Evolutionary conservation across 805 yeast genomes (phyloP).

Genomic region (Sugiyamaella floridensis): DNA sequence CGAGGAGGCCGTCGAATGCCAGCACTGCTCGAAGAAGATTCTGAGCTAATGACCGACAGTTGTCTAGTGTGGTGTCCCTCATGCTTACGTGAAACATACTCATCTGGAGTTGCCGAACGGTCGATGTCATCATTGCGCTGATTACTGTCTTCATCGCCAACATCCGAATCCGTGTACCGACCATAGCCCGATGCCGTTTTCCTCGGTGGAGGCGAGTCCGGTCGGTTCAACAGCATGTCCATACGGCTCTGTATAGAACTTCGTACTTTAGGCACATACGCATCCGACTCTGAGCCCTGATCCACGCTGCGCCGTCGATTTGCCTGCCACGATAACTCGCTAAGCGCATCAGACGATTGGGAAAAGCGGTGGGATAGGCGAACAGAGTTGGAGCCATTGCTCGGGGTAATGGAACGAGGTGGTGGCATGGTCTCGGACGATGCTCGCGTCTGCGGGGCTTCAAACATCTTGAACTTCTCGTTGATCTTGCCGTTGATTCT

Average conservation of each 20-base stretch:
- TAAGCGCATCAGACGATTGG: background rate
- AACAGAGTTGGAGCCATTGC: background rate
- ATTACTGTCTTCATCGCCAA: background rate
- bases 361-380: background rate
- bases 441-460: background rate
- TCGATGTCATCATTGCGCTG: background rate
- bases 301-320: background rate
- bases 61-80: slow-evolving; percentile 10
- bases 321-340: background rate
- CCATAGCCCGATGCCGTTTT: slow-evolving; percentile 82
- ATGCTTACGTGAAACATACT: background rate
- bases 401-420: slow-evolving; percentile 9
- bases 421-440: slow-evolving; percentile 6
- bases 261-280: background rate
- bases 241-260: slow-evolving; percentile 30
- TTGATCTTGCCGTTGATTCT: slow-evolving; percentile 14
- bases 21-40: slow-evolving; percentile 11
- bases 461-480: slow-evolving; percentile 16
- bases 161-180: slow-evolving; percentile 46
- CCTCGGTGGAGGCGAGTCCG: slow-evolving; percentile 36
- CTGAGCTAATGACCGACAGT: slow-evolving; percentile 16
- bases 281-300: background rate
- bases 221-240: slow-evolving; percentile 26
- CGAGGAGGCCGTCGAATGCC: slow-evolving; percentile 13
- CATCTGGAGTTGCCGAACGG: background rate